Percentiles rank a stretch among this genome's conserved stretches.
Evolutionary conservation across 371 early-diverging fungal genomes (phyloP).

Genomic region (Vairimorpha apis): DNA sequence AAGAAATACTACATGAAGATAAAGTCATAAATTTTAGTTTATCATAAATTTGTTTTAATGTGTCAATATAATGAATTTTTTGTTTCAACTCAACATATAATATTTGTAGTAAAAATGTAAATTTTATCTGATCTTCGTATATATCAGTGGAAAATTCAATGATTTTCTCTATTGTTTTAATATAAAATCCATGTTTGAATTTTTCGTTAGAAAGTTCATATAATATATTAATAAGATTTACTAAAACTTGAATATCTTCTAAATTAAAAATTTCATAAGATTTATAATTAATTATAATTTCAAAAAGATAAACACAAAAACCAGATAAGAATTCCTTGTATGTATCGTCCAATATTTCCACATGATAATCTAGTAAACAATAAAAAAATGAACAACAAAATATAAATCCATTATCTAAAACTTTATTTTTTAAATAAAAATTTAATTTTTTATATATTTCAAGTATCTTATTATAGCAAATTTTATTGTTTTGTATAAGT

Average conservation of each 20-base stretch:
- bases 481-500: conserved; percentile 47
- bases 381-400: conserved; percentile 38
- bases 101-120: not conserved
- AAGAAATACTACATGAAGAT: not conserved
- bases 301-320: not conserved
- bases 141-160: not conserved
- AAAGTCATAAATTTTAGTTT: not conserved
- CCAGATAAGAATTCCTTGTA: conserved; percentile 23
- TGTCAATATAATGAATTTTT: not conserved
- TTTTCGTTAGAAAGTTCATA: not conserved
- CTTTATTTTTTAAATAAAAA: conserved; percentile 37
- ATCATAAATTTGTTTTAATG: not conserved
- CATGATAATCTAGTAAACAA: not conserved
- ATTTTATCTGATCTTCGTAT: not conserved
- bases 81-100: not conserved
- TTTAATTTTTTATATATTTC: conserved; percentile 38
- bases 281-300: not conserved
- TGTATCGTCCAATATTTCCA: conserved; percentile 25
- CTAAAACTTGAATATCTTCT: not conserved
- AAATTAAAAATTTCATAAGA: not conserved
- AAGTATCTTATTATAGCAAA: conserved; percentile 47
- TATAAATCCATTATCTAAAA: conserved; percentile 55
- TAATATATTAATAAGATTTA: not conserved
- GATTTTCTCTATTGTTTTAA: not conserved
- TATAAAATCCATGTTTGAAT: not conserved